These are phyloP conservation scores for Cystobasidiaceae sp. DNA, from an alignment of 1,284 basidiomycete genomes.

Conservation along the genomic window DNA sequence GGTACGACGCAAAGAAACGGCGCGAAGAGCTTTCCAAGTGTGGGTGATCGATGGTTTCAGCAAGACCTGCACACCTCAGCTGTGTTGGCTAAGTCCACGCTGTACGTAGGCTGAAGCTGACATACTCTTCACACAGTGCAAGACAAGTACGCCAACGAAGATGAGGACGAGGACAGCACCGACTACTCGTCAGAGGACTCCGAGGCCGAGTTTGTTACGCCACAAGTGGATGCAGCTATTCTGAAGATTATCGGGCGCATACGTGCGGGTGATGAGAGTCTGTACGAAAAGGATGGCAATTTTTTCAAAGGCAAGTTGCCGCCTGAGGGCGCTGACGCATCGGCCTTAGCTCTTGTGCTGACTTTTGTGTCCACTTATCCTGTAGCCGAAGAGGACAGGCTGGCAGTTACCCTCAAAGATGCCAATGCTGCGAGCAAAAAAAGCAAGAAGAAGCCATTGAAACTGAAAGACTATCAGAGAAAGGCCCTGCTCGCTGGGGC, in stretches of 20 bases:
- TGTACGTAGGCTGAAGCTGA: slow-evolving; percentile 25
- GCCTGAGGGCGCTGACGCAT: slow-evolving; percentile 65
- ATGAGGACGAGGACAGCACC: slow-evolving; percentile 61
- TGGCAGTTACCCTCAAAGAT: slow-evolving; percentile 41
- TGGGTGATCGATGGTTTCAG: slow-evolving; percentile 43
- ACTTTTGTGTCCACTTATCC: background rate
- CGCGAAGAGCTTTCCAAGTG: slow-evolving; percentile 72
- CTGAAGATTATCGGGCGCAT: slow-evolving; percentile 85
- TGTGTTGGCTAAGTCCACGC: too few relatives aligned
- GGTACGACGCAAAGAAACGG: slow-evolving; percentile 72
- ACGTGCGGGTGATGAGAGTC: slow-evolving; percentile 71
- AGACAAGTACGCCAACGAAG: slow-evolving; percentile 62
- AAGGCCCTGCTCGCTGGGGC: slow-evolving; percentile 46
- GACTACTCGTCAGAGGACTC: slow-evolving; percentile 63
- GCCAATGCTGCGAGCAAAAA: slow-evolving; percentile 46
- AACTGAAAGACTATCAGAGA: slow-evolving; percentile 51
- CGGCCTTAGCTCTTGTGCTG: background rate
- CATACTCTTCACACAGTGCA: slow-evolving; percentile 56
- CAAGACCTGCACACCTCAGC: background rate
- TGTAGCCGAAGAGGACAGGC: slow-evolving; percentile 44
- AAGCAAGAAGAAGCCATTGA: slow-evolving; percentile 46
- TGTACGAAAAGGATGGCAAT: slow-evolving; percentile 59
- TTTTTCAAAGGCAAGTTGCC: slow-evolving; percentile 22
- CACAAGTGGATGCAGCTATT: slow-evolving; percentile 90
- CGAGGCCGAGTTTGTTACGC: slow-evolving; percentile 90